Evolutionary conservation across 2,329 filamentous ascomycete species (phyloP).

Genomic region (Fusarium bactridioides): DNA sequence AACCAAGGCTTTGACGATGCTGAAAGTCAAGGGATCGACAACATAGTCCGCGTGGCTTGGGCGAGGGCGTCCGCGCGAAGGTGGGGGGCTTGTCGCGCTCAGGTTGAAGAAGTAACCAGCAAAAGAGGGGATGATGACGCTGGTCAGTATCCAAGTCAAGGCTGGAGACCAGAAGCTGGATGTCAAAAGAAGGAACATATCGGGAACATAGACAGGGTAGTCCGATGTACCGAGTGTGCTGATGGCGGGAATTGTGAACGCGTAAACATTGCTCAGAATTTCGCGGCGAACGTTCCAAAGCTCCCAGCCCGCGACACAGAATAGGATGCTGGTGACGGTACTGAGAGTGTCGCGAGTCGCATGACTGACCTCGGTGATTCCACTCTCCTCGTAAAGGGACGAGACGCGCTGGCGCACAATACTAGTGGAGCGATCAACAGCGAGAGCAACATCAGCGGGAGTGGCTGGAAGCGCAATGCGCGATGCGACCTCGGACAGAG

Average conservation of each 20-base stretch:
- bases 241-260: slow-evolving; percentile 75
- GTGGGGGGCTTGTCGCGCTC: slow-evolving; percentile 60
- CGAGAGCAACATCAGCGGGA: slow-evolving; percentile 78
- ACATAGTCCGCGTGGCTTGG: slow-evolving; percentile 58
- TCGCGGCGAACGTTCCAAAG: slow-evolving; percentile 72
- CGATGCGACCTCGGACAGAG: slow-evolving; percentile 60
- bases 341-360: slow-evolving; percentile 74
- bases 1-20: slow-evolving; percentile 83
- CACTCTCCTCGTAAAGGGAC: slow-evolving; percentile 70
- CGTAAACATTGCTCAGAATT: slow-evolving; percentile 75
- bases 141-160: slow-evolving; percentile 78
- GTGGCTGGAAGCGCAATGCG: slow-evolving; percentile 81
- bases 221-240: slow-evolving; percentile 62
- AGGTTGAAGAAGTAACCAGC: slow-evolving; percentile 93
- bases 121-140: slow-evolving; percentile 72
- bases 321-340: slow-evolving; percentile 75
- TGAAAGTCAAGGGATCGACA: slow-evolving; percentile 89
- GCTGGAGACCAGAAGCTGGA: slow-evolving; percentile 85
- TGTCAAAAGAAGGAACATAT: slow-evolving; percentile 81
- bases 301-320: slow-evolving; percentile 74
- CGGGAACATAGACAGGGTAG: slow-evolving; percentile 74
- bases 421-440: slow-evolving; percentile 75
- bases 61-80: slow-evolving; percentile 53
- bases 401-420: slow-evolving; percentile 72
- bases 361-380: slow-evolving; percentile 71